These are phyloP conservation scores for Mortierella sp. DNA, from an alignment of 371 early-diverging fungal genomes.

Conservation along the genomic window DNA sequence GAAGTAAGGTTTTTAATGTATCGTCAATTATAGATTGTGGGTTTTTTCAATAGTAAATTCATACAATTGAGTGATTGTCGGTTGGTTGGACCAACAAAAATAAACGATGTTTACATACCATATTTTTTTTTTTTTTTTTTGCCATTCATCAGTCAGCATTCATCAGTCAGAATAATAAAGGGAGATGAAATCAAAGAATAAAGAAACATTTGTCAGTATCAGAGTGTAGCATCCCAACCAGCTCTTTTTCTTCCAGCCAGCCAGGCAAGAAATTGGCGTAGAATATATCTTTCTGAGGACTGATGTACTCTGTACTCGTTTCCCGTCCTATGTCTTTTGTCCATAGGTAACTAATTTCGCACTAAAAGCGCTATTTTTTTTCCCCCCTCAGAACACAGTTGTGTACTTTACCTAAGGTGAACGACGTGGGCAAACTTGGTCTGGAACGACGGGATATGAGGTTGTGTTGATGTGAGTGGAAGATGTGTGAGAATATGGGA, in stretches of 20 bases:
- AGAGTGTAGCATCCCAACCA: too few relatives aligned
- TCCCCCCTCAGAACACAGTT: background rate
- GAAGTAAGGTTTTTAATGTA: background rate
- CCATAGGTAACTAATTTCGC: too few relatives aligned
- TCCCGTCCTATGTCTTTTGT: too few relatives aligned
- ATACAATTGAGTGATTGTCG: background rate
- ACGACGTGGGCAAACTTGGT: background rate
- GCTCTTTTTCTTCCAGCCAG: too few relatives aligned
- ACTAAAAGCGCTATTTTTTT: background rate
- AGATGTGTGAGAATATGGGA: background rate
- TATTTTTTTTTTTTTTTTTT: too few relatives aligned
- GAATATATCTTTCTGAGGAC: too few relatives aligned
- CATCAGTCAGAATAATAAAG: background rate
- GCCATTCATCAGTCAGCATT: background rate
- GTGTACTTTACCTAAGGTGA: background rate
- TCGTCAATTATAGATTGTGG: slow-evolving; percentile 15
- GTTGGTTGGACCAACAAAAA: background rate
- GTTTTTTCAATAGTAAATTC: background rate
- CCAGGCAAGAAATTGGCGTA: too few relatives aligned
- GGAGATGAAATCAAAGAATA: background rate
- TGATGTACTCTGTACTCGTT: too few relatives aligned
- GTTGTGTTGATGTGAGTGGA: background rate
- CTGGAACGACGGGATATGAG: background rate
- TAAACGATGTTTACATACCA: background rate
- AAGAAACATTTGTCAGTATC: too few relatives aligned